Percentiles rank a stretch among this genome's conserved stretches.
Conservation (phyloP, 148 eudicot species). For the Vaccinium corymbosum region DNA sequence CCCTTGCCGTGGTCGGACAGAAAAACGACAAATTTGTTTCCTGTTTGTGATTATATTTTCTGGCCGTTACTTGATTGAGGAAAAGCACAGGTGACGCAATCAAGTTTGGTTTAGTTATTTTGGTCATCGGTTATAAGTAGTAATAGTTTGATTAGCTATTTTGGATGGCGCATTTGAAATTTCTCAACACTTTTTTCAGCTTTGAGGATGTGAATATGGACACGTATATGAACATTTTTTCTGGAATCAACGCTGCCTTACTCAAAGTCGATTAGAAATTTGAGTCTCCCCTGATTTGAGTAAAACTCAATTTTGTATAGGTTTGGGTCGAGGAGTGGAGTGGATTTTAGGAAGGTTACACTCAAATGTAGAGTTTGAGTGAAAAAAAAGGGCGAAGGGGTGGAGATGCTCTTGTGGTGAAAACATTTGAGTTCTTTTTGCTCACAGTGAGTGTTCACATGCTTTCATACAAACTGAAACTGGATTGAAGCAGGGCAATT, state of each 20-base stretch:
- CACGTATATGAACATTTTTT: neutral
- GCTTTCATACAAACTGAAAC: neutral
- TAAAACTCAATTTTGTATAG: too few species aligned
- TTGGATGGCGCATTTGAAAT: neutral
- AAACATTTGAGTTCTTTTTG: neutral
- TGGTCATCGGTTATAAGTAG: too few species aligned
- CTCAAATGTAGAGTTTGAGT: too few species aligned
- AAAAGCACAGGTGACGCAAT: neutral
- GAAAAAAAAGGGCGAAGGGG: too few species aligned
- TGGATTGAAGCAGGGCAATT: neutral
- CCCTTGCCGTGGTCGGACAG: neutral
- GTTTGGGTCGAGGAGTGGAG: too few species aligned
- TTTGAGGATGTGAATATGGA: neutral
- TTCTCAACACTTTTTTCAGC: neutral
- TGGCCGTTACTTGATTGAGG: neutral
- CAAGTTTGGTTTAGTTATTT: too few species aligned
- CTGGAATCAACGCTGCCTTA: neutral
- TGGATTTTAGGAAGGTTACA: too few species aligned
- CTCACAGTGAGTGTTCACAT: neutral
- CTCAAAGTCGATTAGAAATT: too few species aligned
- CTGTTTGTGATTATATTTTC: neutral
- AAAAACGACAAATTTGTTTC: neutral
- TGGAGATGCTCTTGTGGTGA: too few species aligned
- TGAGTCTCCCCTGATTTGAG: too few species aligned
- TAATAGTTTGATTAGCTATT: neutral